Conservation (phyloP, 495 filamentous ascomycete genomes). For the Podospora tetraspora region DNA sequence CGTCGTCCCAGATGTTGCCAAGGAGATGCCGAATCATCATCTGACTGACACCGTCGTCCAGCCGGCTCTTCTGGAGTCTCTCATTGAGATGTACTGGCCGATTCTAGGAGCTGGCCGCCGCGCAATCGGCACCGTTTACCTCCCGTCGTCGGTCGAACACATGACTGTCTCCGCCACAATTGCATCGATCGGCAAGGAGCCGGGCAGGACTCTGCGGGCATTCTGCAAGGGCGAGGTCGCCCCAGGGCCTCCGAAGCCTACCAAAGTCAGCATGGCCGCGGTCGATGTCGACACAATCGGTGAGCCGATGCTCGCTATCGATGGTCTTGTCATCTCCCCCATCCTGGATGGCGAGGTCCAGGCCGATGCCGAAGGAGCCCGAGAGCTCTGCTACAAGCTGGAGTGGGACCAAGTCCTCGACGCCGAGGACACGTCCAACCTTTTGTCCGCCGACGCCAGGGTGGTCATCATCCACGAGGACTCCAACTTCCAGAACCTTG, state of each 20-base stretch:
- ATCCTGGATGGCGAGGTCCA: slow-evolving; percentile 35
- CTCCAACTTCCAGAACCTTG: slow-evolving; percentile 37
- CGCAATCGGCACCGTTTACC: slow-evolving; percentile 36
- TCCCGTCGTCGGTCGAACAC: slow-evolving; percentile 37
- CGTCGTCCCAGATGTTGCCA: slow-evolving; percentile 44
- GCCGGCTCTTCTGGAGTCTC: slow-evolving; percentile 49
- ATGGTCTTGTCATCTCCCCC: slow-evolving; percentile 37
- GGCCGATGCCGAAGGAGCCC: slow-evolving; percentile 22
- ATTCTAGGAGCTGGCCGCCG: slow-evolving; percentile 32
- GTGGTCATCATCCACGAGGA: slow-evolving; percentile 47
- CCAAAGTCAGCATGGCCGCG: slow-evolving; percentile 35
- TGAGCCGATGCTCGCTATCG: slow-evolving; percentile 33
- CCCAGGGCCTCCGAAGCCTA: slow-evolving; percentile 27
- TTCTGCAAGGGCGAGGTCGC: slow-evolving; percentile 34
- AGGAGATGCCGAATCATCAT: slow-evolving; percentile 47
- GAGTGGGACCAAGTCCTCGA: slow-evolving; percentile 48
- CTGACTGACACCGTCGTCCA: slow-evolving; percentile 45
- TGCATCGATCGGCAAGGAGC: slow-evolving; percentile 21
- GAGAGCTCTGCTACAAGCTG: slow-evolving; percentile 47
- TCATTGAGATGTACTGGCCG: slow-evolving; percentile 45
- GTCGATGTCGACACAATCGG: slow-evolving; percentile 23
- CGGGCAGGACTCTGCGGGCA: slow-evolving; percentile 30
- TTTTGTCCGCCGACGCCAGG: slow-evolving; percentile 22
- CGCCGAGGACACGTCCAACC: slow-evolving; percentile 14
- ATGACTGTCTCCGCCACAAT: slow-evolving; percentile 33